Evolutionary conservation across 2,329 filamentous ascomycete genomes (phyloP).

Genomic region (Pseudogymnoascus sp.): DNA sequence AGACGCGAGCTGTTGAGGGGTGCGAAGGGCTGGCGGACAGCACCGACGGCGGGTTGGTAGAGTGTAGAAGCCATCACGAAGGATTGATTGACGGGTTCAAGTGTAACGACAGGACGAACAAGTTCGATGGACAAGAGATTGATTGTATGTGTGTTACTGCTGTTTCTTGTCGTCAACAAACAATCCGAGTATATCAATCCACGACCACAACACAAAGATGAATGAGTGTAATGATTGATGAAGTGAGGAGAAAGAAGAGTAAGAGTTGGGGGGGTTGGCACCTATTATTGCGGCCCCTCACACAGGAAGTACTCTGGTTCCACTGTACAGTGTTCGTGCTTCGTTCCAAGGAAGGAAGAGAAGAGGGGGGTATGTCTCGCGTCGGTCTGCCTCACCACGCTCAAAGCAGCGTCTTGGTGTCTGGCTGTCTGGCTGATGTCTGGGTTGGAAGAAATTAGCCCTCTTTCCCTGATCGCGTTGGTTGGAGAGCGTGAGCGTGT

Average conservation of each 20-base stretch:
- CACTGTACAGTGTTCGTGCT: neutral
- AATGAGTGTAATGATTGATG: neutral
- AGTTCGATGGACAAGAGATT: neutral
- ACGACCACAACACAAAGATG: neutral
- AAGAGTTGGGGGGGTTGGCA: neutral
- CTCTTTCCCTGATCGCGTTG: neutral
- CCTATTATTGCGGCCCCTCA: slow-evolving; percentile 4
- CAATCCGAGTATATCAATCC: neutral
- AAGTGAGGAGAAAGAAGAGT: neutral
- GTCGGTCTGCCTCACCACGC: neutral
- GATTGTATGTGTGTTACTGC: neutral
- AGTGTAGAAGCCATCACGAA: neutral
- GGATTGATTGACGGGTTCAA: neutral
- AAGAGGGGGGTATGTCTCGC: neutral
- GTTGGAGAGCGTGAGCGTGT: neutral
- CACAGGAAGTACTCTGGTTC: neutral
- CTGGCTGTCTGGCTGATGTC: neutral
- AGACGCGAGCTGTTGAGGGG: slow-evolving; percentile 62
- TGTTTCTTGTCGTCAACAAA: neutral
- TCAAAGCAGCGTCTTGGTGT: neutral
- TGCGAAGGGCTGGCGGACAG: slow-evolving; percentile 62
- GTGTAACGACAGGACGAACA: slow-evolving; percentile 3
- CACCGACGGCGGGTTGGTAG: slow-evolving; percentile 7
- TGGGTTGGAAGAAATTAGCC: neutral
- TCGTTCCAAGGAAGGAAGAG: neutral